Conservation (phyloP, 257 asterid species). For the Pogostemon cablin region DNA sequence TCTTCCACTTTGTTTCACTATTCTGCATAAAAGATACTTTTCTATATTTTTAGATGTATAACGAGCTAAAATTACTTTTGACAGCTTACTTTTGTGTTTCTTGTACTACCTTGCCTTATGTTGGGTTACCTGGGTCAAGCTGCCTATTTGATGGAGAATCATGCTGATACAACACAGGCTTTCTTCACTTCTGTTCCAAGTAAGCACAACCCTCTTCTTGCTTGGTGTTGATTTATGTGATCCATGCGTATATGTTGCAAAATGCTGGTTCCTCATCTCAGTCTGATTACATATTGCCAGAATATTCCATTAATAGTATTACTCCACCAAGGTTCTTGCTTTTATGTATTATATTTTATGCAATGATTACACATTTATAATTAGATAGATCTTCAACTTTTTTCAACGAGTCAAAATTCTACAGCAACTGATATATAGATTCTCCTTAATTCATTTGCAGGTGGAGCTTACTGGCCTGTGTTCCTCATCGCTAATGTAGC, state of each 20-base stretch:
- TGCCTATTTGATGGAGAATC: constrained; percentile 95
- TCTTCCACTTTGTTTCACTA: constrained; percentile 31
- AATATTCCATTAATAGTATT: neutral
- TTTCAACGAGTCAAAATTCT: constrained; percentile 7
- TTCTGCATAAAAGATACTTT: constrained; percentile 12
- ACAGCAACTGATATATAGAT: constrained; percentile 29
- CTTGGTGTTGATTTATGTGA: constrained; percentile 25
- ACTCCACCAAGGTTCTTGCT: constrained; percentile 16
- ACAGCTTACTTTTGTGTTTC: constrained; percentile 89
- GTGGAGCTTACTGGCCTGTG: constrained; percentile 95
- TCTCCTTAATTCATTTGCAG: constrained; percentile 54
- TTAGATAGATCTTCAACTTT: constrained; percentile 6
- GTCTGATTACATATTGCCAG: constrained; percentile 10
- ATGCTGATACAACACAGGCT: constrained; percentile 91
- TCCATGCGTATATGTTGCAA: constrained; percentile 19
- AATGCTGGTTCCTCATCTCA: constrained; percentile 30
- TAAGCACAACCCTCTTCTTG: constrained; percentile 40
- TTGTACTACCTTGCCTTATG: constrained; percentile 94
- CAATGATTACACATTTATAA: constrained; percentile 3
- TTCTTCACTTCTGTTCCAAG: constrained; percentile 96
- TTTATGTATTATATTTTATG: constrained; percentile 8
- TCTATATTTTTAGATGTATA: neutral
- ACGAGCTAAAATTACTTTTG: constrained; percentile 31
- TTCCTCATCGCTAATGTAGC: constrained; percentile 89
- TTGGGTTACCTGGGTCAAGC: constrained; percentile 99